Percentiles rank a stretch among this genome's conserved stretches.
Evolutionary conservation across 495 filamentous ascomycete genomes (phyloP).

Genomic region (Xylaria longipes): DNA sequence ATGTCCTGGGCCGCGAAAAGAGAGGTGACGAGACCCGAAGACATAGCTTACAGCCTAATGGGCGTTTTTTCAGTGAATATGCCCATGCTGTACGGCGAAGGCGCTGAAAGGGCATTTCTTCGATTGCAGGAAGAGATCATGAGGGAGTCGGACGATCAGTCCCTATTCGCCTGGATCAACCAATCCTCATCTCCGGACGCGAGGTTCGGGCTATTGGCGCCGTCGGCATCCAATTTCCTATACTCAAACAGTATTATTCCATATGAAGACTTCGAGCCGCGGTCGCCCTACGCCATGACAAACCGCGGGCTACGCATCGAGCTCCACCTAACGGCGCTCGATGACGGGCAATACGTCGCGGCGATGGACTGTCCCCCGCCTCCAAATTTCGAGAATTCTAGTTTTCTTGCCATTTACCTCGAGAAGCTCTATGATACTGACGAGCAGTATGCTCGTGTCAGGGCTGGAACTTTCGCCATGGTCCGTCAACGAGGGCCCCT

Average conservation of each 20-base stretch:
- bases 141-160: constrained; percentile 38
- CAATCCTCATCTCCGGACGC: constrained; percentile 15
- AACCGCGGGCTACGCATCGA: constrained; percentile 24
- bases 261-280: constrained; percentile 23
- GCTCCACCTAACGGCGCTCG: constrained; percentile 13
- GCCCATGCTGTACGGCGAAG: constrained; percentile 45
- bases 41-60: constrained; percentile 41
- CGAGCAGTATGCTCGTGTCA: constrained; percentile 28
- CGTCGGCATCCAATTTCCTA: constrained; percentile 26
- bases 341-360: constrained; percentile 1
- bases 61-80: constrained; percentile 44
- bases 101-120: constrained; percentile 35
- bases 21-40: constrained; percentile 36
- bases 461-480: constrained; percentile 25
- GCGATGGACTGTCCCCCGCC: constrained; percentile 29
- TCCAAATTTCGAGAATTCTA: constrained; percentile 29
- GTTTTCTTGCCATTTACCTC: constrained; percentile 29
- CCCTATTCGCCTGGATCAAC: constrained; percentile 40
- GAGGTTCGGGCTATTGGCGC: constrained; percentile 32
- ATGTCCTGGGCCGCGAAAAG: constrained; percentile 45
- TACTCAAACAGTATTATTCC: constrained; percentile 1
- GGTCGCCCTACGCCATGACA: constrained; percentile 19
- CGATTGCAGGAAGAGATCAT: constrained; percentile 44
- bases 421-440: constrained; percentile 26
- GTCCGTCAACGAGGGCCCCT: constrained; percentile 19